These are phyloP conservation scores for Clathrus columnatus DNA, from an alignment of 768 basidiomycete genomes.

Conservation along the genomic window DNA sequence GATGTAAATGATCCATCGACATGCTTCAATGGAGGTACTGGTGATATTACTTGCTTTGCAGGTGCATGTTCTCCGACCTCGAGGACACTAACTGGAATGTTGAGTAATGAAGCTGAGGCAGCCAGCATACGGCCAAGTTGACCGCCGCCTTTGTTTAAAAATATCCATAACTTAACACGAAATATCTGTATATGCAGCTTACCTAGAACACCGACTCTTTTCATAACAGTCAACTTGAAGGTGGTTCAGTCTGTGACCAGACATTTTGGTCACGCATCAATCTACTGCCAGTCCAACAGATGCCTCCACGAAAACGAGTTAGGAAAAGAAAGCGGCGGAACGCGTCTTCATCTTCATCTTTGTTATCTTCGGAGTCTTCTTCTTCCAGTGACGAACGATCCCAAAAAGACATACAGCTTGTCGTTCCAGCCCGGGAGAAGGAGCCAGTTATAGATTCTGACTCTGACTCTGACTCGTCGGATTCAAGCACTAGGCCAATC, in stretches of 20 bases:
- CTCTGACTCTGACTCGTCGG: not conserved
- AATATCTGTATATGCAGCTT: conserved; percentile 8
- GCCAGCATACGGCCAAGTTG: conserved; percentile 97
- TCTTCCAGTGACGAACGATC: conserved; percentile 2
- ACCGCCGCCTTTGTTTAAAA: conserved; percentile 65
- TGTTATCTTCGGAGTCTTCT: not conserved
- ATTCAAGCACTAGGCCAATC: not conserved
- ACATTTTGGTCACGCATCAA: no score
- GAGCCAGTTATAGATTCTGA: not conserved
- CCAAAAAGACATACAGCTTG: not conserved
- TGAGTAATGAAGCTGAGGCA: conserved; percentile 78
- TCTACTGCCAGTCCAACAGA: no score
- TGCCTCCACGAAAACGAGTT: not conserved
- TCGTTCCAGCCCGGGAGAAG: not conserved
- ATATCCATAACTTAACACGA: not conserved
- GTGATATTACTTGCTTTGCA: conserved; percentile 79
- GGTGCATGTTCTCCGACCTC: conserved; percentile 75
- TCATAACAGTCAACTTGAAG: conserved; percentile 15
- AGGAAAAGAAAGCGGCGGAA: conserved; percentile 11
- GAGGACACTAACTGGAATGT: conserved; percentile 75
- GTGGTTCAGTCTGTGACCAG: no score
- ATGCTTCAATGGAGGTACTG: conserved; percentile 45
- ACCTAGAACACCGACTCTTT: conserved; percentile 31
- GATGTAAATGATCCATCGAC: conserved; percentile 87
- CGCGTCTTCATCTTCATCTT: conserved; percentile 5